phyloP scores from a whole-genome alignment of 768 basidiomycete genomes.

The Naganishia randhawae region DNA sequence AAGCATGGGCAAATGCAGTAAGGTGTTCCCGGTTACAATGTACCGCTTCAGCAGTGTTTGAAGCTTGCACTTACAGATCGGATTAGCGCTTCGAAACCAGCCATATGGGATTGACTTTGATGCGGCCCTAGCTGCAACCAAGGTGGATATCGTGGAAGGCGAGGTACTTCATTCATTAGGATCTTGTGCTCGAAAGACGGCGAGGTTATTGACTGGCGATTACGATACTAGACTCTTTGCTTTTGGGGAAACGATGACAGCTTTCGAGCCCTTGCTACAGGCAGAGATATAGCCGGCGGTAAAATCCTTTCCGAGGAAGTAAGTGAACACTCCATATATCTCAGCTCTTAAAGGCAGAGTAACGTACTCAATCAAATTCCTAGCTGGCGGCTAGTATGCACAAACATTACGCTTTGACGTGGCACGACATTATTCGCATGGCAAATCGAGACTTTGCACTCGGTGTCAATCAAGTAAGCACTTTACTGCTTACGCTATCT shows the following conservation, averaged over 20 bases:
- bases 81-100: constrained; percentile 1
- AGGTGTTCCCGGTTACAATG: neutral
- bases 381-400: constrained; percentile 13
- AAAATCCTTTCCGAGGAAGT: constrained; percentile 11
- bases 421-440: neutral
- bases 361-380: no score
- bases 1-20: constrained; percentile 13
- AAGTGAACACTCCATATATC: neutral
- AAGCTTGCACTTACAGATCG: neutral
- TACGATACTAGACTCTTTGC: neutral
- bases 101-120: constrained; percentile 20
- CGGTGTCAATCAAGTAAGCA: constrained; percentile 17
- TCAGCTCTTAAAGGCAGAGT: neutral
- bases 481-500: neutral
- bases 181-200: neutral
- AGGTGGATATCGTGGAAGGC: constrained; percentile 15
- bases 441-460: constrained; percentile 14
- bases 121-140: constrained; percentile 17
- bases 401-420: neutral
- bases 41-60: neutral
- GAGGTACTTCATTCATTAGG: neutral
- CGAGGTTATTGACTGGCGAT: neutral
- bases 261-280: constrained; percentile 11
- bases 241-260: constrained; percentile 4
- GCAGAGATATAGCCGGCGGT: neutral